phyloP scores from a whole-genome alignment of 106 monocot genomes.

The Dioscorea alata region DNA sequence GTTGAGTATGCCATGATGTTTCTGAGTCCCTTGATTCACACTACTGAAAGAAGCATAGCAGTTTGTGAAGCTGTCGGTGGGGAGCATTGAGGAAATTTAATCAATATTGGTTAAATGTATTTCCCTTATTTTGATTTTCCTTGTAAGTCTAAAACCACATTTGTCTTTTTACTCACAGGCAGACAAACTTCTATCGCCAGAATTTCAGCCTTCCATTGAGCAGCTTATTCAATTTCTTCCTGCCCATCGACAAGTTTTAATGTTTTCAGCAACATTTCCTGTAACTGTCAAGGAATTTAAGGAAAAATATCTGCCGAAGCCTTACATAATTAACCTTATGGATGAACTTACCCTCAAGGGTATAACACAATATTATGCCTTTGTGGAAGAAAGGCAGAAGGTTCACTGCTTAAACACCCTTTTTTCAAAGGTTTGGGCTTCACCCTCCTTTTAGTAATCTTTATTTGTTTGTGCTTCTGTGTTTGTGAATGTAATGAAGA shows the following conservation, averaged over 20 bases:
- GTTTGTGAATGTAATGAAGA: slow-evolving; percentile 2
- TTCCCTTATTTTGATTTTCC: neutral
- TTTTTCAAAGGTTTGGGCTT: slow-evolving; percentile 78
- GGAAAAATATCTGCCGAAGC: slow-evolving; percentile 70
- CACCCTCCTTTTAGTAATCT: neutral
- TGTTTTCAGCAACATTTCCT: slow-evolving; percentile 97
- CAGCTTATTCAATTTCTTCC: slow-evolving; percentile 77
- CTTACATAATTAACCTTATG: slow-evolving; percentile 93
- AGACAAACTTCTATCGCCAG: slow-evolving; percentile 90
- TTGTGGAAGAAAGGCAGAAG: slow-evolving; percentile 95
- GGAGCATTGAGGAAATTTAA: too few species aligned
- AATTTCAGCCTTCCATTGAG: slow-evolving; percentile 84
- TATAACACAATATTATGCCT: slow-evolving; percentile 92
- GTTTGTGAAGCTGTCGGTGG: too few species aligned
- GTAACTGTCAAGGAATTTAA: slow-evolving; percentile 94
- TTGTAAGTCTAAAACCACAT: neutral
- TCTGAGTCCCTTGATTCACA: too few species aligned
- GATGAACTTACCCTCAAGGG: slow-evolving; percentile 93
- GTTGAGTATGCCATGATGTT: too few species aligned
- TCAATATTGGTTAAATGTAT: too few species aligned
- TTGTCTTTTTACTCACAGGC: slow-evolving; percentile 40
- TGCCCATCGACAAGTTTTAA: slow-evolving; percentile 57
- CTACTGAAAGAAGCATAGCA: too few species aligned
- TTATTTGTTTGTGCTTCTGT: neutral
- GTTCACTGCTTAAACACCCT: slow-evolving; percentile 95